Evolutionary conservation across 2,329 filamentous ascomycete species (phyloP).

Genomic region (Albophoma yamanashiensis): DNA sequence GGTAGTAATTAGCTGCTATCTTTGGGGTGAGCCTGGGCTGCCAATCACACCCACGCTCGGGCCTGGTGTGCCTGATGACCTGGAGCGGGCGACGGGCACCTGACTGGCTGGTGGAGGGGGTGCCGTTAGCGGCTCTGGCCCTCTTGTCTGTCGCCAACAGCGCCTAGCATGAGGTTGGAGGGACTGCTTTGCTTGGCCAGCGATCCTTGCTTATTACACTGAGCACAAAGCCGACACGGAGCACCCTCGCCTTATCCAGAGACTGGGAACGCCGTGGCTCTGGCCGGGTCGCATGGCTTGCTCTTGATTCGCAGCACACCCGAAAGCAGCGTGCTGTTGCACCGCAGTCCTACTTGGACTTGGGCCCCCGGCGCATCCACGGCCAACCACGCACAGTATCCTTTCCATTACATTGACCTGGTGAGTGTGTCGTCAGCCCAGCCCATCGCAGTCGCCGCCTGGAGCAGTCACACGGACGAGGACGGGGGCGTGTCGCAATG

Average conservation of each 20-base stretch:
- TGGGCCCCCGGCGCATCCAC: background rate
- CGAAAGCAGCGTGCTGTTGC: background rate
- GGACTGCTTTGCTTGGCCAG: background rate
- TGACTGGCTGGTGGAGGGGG: conserved; percentile 12
- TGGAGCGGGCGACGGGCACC: conserved; percentile 7
- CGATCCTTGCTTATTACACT: background rate
- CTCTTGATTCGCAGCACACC: background rate
- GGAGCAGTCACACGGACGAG: background rate
- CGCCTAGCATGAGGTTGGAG: background rate
- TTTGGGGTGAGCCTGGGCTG: background rate
- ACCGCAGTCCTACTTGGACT: background rate
- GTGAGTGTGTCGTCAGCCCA: background rate
- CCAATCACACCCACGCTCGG: conserved; percentile 4
- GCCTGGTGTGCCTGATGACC: conserved; percentile 13
- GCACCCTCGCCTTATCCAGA: background rate
- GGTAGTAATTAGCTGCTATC: conserved; percentile 3
- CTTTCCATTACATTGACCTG: background rate
- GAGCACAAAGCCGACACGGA: background rate
- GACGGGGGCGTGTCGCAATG: background rate
- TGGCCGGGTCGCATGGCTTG: background rate
- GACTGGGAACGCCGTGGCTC: background rate
- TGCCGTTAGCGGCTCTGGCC: background rate
- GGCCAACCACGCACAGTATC: background rate
- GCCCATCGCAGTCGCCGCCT: background rate
- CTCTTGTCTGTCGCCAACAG: background rate